Evolutionary conservation across 805 yeast genomes (phyloP).

Genomic region (Blastobotrys parvus): DNA sequence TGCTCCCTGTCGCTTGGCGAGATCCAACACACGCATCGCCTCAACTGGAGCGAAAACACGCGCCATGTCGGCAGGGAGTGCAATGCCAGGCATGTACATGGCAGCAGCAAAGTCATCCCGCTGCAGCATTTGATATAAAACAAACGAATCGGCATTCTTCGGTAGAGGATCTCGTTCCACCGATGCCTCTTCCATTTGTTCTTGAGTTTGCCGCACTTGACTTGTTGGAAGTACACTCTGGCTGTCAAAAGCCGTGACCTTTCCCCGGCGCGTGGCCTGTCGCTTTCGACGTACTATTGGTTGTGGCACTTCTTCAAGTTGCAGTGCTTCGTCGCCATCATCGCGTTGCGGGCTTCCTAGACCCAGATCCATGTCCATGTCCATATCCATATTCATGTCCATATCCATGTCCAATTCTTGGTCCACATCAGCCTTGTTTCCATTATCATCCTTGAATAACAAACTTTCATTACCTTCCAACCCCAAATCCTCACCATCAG

Average conservation of each 20-base stretch:
- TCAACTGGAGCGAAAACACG: not conserved
- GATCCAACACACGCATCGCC: not conserved
- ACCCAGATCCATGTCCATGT: slow-evolving; percentile 1
- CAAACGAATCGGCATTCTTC: not conserved
- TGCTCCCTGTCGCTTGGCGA: too few relatives aligned
- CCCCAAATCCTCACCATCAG: slow-evolving; percentile 4
- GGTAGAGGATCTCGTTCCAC: not conserved
- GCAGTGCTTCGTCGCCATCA: slow-evolving; percentile 9
- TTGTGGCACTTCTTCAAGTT: slow-evolving; percentile 6
- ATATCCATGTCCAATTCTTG: not conserved
- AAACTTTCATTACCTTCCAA: not conserved
- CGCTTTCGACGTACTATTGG: slow-evolving; percentile 8
- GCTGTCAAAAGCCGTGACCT: slow-evolving; percentile 1
- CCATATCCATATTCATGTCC: not conserved
- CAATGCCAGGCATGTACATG: not conserved
- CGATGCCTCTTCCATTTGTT: not conserved
- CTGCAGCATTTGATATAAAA: not conserved
- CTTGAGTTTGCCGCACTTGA: not conserved
- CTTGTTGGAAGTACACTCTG: not conserved
- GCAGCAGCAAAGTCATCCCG: not conserved
- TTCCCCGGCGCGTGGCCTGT: not conserved
- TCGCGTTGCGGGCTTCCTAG: slow-evolving; percentile 3
- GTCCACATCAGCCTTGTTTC: not conserved
- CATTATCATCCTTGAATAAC: too few relatives aligned
- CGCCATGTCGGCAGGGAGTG: not conserved